Evolutionary conservation across 2,329 filamentous ascomycete genomes (phyloP).

Genomic region (Hypocreales sp.): DNA sequence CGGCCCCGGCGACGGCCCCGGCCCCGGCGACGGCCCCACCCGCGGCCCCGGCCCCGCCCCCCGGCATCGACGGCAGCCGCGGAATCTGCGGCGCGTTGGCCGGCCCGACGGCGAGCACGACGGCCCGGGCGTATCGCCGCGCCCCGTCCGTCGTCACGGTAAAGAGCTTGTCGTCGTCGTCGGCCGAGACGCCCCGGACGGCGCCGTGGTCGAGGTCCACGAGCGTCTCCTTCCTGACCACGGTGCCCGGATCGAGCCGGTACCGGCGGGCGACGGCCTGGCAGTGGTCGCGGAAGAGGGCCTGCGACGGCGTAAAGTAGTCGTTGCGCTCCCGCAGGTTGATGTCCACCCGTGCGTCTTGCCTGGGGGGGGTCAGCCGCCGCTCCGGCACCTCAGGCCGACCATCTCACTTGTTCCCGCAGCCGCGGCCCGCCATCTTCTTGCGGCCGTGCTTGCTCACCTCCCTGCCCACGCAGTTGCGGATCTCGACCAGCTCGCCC

Average conservation of each 20-base stretch:
- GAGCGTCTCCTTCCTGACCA: slow-evolving; percentile 48
- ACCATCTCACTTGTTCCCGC: slow-evolving; percentile 29
- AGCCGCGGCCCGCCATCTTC: slow-evolving; percentile 25
- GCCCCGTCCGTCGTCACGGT: slow-evolving; percentile 41
- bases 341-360: slow-evolving; percentile 33
- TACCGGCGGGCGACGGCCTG: slow-evolving; percentile 41
- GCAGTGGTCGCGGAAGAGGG: slow-evolving; percentile 49
- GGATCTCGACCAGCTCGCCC: slow-evolving; percentile 52
- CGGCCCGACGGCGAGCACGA: slow-evolving; percentile 57
- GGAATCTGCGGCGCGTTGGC: slow-evolving; percentile 42
- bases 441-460: slow-evolving; percentile 69
- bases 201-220: slow-evolving; percentile 44
- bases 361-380: no score
- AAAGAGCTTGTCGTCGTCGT: slow-evolving; percentile 42
- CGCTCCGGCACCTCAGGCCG: no score
- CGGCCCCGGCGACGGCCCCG: no score
- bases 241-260: slow-evolving; percentile 16
- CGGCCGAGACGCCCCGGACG: slow-evolving; percentile 24
- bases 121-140: slow-evolving; percentile 40
- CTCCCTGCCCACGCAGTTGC: slow-evolving; percentile 63
- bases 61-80: slow-evolving; percentile 16
- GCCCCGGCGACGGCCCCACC: no score
- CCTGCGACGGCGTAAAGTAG: slow-evolving; percentile 49
- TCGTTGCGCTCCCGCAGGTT: slow-evolving; percentile 54
- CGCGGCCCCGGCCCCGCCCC: slow-evolving; percentile 1